These are phyloP conservation scores for Rugonectria rugulosa DNA, from an alignment of 2,329 filamentous ascomycete species.

Conservation along the genomic window DNA sequence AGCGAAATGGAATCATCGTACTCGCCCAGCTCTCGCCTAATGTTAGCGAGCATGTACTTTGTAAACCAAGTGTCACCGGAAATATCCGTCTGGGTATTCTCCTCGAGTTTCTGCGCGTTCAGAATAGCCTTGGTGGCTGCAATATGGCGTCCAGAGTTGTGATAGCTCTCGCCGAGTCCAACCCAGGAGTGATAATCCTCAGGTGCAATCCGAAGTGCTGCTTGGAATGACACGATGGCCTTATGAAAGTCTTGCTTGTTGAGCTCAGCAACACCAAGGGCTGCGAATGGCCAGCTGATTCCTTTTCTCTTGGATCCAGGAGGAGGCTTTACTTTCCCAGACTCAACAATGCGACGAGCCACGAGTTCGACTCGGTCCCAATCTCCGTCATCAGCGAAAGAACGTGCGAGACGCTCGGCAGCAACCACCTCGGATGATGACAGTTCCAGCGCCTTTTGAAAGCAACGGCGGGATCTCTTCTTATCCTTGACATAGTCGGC, in stretches of 20 bases:
- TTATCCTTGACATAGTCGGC: conserved; percentile 89
- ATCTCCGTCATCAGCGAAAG: conserved; percentile 88
- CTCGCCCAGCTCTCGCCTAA: conserved; percentile 90
- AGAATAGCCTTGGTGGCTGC: conserved; percentile 93
- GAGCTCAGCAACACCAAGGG: conserved; percentile 90
- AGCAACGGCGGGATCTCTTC: conserved; percentile 86
- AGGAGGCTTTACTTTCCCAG: conserved; percentile 88
- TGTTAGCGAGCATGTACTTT: conserved; percentile 95
- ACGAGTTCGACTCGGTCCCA: conserved; percentile 98
- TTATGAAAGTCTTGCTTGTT: conserved; percentile 92
- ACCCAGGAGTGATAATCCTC: conserved; percentile 96
- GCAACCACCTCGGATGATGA: conserved; percentile 86
- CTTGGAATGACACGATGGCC: conserved; percentile 90
- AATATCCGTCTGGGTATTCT: conserved; percentile 57
- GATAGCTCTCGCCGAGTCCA: conserved; percentile 95
- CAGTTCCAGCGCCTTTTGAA: conserved; percentile 94
- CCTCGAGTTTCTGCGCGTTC: conserved; percentile 81
- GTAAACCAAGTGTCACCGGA: conserved; percentile 88
- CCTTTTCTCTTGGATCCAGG: conserved; percentile 94
- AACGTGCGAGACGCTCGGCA: conserved; percentile 83
- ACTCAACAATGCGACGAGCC: conserved; percentile 88
- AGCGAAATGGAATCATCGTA: conserved; percentile 82
- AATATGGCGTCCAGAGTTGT: conserved; percentile 90
- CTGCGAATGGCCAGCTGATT: conserved; percentile 95
- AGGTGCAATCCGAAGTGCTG: conserved; percentile 82